A percentile compares a stretch with the other conserved stretches of the same genome.
phyloP scores from a whole-genome alignment of 371 early-diverging fungal species.

The Basidiobolus meristosporus region DNA sequence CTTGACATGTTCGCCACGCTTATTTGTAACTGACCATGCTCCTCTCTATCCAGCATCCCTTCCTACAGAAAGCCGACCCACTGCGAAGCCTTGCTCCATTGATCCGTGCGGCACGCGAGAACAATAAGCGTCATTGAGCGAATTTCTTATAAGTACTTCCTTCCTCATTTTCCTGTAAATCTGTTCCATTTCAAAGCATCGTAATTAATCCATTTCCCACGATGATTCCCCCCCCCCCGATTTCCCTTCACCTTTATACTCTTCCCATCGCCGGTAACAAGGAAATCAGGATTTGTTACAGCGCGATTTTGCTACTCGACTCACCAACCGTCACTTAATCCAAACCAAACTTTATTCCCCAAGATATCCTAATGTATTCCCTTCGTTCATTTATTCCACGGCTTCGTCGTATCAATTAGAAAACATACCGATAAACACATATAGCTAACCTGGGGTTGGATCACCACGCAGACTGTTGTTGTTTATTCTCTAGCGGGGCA shows the following conservation, averaged over 20 bases:
- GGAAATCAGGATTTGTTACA: not conserved
- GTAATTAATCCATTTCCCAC: not conserved
- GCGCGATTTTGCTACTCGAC: no score
- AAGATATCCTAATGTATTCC: no score
- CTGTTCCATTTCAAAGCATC: not conserved
- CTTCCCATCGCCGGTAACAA: not conserved
- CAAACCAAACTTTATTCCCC: no score
- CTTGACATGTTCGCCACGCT: not conserved
- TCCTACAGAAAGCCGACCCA: slow-evolving; percentile 71
- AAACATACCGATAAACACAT: no score
- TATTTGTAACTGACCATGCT: not conserved
- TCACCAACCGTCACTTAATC: no score
- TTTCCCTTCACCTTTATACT: not conserved
- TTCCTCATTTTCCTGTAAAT: not conserved
- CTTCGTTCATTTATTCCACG: no score
- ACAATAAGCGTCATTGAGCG: not conserved
- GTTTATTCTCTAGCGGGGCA: no score
- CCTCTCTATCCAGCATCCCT: slow-evolving; percentile 45
- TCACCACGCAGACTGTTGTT: no score
- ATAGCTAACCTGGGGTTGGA: no score
- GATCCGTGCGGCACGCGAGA: slow-evolving; percentile 69
- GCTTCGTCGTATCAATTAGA: no score
- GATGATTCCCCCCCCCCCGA: not conserved
- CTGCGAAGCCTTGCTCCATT: slow-evolving; percentile 70
- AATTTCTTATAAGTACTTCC: not conserved